phyloP scores from a whole-genome alignment of 805 yeast species.

The Metschnikowia reukaufii region DNA sequence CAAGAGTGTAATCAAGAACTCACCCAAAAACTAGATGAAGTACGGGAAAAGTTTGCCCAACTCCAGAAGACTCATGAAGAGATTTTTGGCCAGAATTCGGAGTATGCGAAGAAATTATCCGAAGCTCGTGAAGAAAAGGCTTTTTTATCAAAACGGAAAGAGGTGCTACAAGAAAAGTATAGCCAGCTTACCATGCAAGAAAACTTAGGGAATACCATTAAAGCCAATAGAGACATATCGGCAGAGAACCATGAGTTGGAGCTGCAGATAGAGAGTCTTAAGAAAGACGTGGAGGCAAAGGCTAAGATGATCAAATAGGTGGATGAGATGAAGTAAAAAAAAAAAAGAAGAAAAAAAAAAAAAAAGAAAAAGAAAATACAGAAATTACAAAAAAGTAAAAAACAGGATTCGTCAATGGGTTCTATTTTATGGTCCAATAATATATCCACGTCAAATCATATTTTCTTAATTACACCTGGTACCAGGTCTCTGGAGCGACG shows the following conservation, averaged over 20 bases:
- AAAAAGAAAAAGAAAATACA: neutral
- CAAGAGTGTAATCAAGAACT: conserved; percentile 40
- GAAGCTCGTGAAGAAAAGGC: conserved; percentile 24
- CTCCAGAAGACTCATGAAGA: conserved; percentile 38
- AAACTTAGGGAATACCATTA: conserved; percentile 36
- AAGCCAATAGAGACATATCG: conserved; percentile 42
- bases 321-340: neutral
- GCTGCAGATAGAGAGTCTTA: conserved; percentile 30
- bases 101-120: conserved; percentile 24
- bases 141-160: conserved; percentile 15
- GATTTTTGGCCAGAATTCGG: conserved; percentile 34
- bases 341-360: too few relatives aligned
- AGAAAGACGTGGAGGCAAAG: conserved; percentile 28
- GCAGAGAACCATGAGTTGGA: conserved; percentile 34
- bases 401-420: too few relatives aligned
- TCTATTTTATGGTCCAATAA: too few relatives aligned
- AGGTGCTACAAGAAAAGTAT: conserved; percentile 25
- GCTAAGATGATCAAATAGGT: conserved; percentile 4
- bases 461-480: too few relatives aligned
- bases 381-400: too few relatives aligned
- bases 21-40: conserved; percentile 25
- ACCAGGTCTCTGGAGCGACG: neutral
- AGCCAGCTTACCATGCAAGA: conserved; percentile 38
- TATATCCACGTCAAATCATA: too few relatives aligned
- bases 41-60: conserved; percentile 29